phyloP scores from a whole-genome alignment of 148 eudicot genomes.

The Amaranthus hypochondriacus region DNA sequence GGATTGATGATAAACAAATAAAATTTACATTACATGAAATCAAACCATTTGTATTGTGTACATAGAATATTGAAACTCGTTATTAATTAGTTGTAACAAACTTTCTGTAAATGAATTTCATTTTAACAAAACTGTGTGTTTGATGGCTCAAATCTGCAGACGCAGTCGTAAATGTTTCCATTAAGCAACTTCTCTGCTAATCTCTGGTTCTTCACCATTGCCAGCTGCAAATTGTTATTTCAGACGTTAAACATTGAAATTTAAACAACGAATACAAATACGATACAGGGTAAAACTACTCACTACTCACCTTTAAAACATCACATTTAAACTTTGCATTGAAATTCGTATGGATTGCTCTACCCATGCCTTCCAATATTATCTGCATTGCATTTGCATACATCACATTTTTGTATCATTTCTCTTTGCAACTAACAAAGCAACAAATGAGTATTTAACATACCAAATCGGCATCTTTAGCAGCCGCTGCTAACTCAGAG shows the following conservation, averaged over 20 bases:
- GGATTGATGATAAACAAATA: too few relatives aligned
- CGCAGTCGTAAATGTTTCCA: conserved; percentile 89
- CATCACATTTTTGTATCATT: too few relatives aligned
- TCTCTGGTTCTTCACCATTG: conserved; percentile 66
- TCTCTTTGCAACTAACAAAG: too few relatives aligned
- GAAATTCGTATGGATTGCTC: conserved; percentile 86
- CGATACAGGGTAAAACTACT: too few relatives aligned
- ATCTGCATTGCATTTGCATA: conserved; percentile 40
- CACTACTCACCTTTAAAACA: conserved; percentile 68
- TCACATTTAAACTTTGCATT: conserved; percentile 84
- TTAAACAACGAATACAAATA: too few relatives aligned
- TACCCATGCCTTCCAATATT: conserved; percentile 97
- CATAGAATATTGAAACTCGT: too few relatives aligned
- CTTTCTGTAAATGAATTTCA: background rate
- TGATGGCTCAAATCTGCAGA: conserved; percentile 86
- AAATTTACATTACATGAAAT: too few relatives aligned
- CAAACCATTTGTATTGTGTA: too few relatives aligned
- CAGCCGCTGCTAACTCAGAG: conserved; percentile 92
- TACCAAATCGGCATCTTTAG: conserved; percentile 99
- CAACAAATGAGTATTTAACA: background rate
- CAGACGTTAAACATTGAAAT: too few relatives aligned
- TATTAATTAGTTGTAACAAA: background rate
- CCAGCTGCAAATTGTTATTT: background rate
- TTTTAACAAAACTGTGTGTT: background rate
- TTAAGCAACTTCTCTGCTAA: conserved; percentile 83